These are phyloP conservation scores for Nemania sp. DNA, from an alignment of 2,329 filamentous ascomycete genomes.

Conservation along the genomic window DNA sequence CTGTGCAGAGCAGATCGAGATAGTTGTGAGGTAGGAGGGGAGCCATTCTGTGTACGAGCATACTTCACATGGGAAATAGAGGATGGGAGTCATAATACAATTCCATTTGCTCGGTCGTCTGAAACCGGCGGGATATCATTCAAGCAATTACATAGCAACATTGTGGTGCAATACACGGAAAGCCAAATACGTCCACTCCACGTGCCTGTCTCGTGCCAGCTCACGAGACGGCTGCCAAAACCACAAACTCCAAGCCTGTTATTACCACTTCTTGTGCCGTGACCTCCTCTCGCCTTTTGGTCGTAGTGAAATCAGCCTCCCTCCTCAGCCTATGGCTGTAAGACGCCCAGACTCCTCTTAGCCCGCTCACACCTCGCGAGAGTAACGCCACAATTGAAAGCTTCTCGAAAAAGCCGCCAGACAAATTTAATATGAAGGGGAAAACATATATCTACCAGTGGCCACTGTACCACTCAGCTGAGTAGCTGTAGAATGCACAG, in stretches of 20 bases:
- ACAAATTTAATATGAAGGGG: conserved; percentile 10
- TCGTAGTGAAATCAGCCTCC: conserved; percentile 15
- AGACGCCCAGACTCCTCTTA: conserved; percentile 18
- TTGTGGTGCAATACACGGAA: conserved; percentile 36
- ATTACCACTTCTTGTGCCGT: conserved; percentile 29
- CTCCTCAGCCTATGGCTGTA: conserved; percentile 12
- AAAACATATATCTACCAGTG: background rate
- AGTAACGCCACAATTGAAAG: conserved; percentile 24
- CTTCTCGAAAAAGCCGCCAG: conserved; percentile 14
- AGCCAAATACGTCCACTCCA: conserved; percentile 10
- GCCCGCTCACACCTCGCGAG: background rate
- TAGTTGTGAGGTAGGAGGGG: background rate
- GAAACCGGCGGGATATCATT: conserved; percentile 53
- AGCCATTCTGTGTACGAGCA: conserved; percentile 45
- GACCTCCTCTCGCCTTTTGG: conserved; percentile 23
- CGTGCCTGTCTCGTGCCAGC: conserved; percentile 18
- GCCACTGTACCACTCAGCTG: conserved; percentile 21
- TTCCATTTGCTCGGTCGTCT: conserved; percentile 48
- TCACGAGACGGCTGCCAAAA: conserved; percentile 14
- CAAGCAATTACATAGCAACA: conserved; percentile 41
- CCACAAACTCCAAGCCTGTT: conserved; percentile 27
- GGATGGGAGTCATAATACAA: conserved; percentile 28
- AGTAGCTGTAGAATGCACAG: conserved; percentile 28
- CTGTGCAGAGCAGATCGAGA: background rate
- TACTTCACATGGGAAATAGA: background rate